Base-by-base conservation (phyloP, 2,329 filamentous ascomycete genomes). In the Acrocalymma vagum region DNA sequence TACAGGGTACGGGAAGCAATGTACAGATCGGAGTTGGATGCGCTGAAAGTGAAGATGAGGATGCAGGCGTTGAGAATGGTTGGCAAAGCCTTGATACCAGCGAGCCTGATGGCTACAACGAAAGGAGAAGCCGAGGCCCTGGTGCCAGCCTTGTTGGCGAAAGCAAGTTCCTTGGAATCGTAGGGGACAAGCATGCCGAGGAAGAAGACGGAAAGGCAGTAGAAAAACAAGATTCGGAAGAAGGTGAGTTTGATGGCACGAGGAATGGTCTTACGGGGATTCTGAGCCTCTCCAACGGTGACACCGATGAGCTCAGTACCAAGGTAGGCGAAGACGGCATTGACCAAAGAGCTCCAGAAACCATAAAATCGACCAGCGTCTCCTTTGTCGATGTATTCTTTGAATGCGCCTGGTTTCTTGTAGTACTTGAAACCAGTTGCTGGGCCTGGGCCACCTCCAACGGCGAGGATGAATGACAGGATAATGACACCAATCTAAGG, bases 161-260 rank as follows among this genome's bases (percentile, higher is more conserved):
- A 84, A 15, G 73, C 69, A 5, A 90, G 82, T 0, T 81, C 67
- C 0, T 50, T 0, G 25, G 80, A 81, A 75, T 92, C 72, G 76
- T 87, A 92, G 1, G 87, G 86, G 4, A 93, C 85, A 35, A 87
- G 78, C 79, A 90, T 88, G 60, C 88, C 88, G 38, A 93, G 75
- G 35, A 92, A 78, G 36, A 93, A 78, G 23, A 91, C 86, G 15
- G 81, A 85, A 43, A 90, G 69, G 58, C 84, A 78, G 76, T 93
- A 93, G 77, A 93, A 93, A 73, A 92, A 75, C 53, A 90, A 71
- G 65, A 93, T 92, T 42, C 88, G 88, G 75, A 82, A 92, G 71
- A 92, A 92, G 53, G 87, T 91, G 33, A 90, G 78, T 65, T 84
- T 87, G 76, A 91, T 91, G 37, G 87, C 88, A 45, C 84, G 82